Percentiles rank a stretch among this genome's conserved stretches.
These are phyloP conservation scores for Viola pubescens DNA, from an alignment of 441 rosid species.

Conservation along the genomic window DNA sequence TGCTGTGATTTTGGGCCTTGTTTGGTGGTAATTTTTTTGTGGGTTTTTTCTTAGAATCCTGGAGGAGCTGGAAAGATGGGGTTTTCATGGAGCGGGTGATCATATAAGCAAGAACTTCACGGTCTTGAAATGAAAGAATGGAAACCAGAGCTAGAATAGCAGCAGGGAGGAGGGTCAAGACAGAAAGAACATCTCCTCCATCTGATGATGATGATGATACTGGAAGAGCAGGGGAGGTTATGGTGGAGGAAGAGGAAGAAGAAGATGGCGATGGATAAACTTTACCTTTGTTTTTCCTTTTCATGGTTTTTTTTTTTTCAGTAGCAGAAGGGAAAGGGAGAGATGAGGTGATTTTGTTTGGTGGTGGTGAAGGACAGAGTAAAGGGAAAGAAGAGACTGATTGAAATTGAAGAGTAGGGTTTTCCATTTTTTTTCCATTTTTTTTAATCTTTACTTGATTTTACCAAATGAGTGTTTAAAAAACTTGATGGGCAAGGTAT, in stretches of 20 bases:
- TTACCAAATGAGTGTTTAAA: too few species aligned
- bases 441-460: too few species aligned
- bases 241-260: constrained; percentile 12
- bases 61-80: constrained; percentile 9
- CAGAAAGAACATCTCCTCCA: constrained; percentile 29
- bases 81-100: constrained; percentile 54
- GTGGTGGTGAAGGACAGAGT: neutral
- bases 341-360: neutral
- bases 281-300: constrained; percentile 83
- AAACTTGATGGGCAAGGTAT: too few species aligned
- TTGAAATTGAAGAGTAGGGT: neutral
- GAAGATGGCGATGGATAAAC: constrained; percentile 58
- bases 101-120: constrained; percentile 77
- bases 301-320: constrained; percentile 25
- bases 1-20: too few species aligned
- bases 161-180: constrained; percentile 57
- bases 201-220: neutral
- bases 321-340: neutral
- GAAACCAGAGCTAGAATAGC: constrained; percentile 56
- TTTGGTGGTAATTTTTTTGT: constrained; percentile 17
- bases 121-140: constrained; percentile 57
- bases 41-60: constrained; percentile 29
- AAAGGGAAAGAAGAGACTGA: neutral
- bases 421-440: neutral
- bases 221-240: constrained; percentile 14